Base-by-base conservation (phyloP, 2,329 filamentous ascomycete genomes). In the Pyrenophora teres region DNA sequence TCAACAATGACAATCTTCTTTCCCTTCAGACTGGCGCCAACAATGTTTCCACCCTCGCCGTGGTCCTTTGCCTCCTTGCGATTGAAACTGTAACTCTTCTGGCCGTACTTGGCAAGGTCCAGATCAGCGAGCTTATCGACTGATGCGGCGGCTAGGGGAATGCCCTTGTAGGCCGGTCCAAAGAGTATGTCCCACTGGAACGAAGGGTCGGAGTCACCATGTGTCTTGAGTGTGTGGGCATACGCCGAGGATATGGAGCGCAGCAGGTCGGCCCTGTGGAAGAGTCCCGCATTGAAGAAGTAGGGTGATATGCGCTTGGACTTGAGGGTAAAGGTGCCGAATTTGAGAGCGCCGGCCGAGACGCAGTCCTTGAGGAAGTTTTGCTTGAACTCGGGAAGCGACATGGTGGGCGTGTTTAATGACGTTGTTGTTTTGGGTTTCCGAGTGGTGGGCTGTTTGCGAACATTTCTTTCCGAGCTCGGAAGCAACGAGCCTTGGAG, bases 51-150 rank as follows among this genome's bases (percentile, higher is more conserved):
- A 30, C 93, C 93, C 77, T 99, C 94, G 38, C 94, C 93, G 74
- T 97, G 93, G 69, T 91, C 89, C 80, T 97, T 97, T 67, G 87
- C 89, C 78, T 97, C 94, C 78, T 97, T 97, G 69, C 94, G 86
- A 77, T 97, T 95, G 78, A 96, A 97, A 30, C 87, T 87, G 78
- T 96, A 97, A 69, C 87, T 90, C 50, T 89, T 81, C 37, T 81
- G 76, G 49, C 84, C 84, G 75, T 88, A 94, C 56, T 81, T 83
- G 43, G 78, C 75, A 15, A 83, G 78, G 57, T 90, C 86, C 9
- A 92, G 77, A 66, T 87, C 83, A 46, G 85, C 84, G 10, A 97
- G 83, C 73, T 92, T 88, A 70, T 89, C 84, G 32, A 87, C 82
- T 13, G 91, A 87, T 2, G 89, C 83, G 13, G 88, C 87, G 38